phyloP scores from a whole-genome alignment of 139 green algal genomes.

The Astrephomene gubernaculifera region DNA sequence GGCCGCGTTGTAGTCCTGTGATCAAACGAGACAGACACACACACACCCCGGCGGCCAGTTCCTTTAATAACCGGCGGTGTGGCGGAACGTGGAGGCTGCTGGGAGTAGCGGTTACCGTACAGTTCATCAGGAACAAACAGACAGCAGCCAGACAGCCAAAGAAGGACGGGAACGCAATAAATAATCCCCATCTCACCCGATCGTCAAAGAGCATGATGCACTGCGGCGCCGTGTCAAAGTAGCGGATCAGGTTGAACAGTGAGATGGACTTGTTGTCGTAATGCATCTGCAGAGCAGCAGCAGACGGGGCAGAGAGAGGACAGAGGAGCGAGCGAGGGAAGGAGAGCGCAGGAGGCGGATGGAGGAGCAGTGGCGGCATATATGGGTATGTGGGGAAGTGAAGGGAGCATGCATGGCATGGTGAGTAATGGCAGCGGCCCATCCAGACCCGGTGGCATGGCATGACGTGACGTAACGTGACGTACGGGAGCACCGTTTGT shows the following conservation, averaged over 20 bases:
- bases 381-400: too few species aligned
- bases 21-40: not conserved
- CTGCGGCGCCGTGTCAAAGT: conserved; percentile 2
- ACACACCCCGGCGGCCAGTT: too few species aligned
- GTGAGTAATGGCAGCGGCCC: not conserved
- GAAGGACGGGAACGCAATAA: too few species aligned
- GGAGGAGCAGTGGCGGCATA: too few species aligned
- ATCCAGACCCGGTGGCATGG: not conserved
- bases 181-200: too few species aligned
- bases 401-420: not conserved
- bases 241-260: not conserved
- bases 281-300: conserved; percentile 14
- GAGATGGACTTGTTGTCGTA: conserved; percentile 31
- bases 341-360: not conserved
- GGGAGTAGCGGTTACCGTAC: not conserved
- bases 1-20: not conserved
- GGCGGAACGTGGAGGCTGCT: not conserved
- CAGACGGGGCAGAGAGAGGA: too few species aligned
- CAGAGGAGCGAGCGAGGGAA: too few species aligned
- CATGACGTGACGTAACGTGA: not conserved
- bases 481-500: not conserved
- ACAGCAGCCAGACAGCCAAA: too few species aligned
- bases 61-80: too few species aligned
- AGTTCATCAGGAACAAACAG: not conserved
- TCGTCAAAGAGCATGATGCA: conserved; percentile 41